A percentile compares a stretch with the other conserved stretches of the same genome.
phyloP scores from a whole-genome alignment of 1,139 yeast species.

The Chernovozyma sophiae-reginae region DNA sequence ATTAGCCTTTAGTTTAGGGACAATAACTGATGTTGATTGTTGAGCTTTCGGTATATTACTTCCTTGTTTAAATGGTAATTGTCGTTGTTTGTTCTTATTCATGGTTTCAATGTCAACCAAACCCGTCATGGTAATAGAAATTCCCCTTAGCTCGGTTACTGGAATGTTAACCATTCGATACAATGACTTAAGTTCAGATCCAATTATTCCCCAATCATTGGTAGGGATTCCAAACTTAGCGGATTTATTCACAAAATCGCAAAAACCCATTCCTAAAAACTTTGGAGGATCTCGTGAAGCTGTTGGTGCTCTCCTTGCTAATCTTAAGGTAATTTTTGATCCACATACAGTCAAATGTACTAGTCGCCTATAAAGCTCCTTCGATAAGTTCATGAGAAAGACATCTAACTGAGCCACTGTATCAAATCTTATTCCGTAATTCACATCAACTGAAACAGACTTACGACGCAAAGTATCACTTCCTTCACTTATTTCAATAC shows the following conservation, averaged over 20 bases:
- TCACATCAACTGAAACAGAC: conserved; percentile 82
- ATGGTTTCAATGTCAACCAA: conserved; percentile 38
- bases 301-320: conserved; percentile 58
- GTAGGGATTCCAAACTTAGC: conserved; percentile 63
- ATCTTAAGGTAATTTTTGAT: conserved; percentile 54
- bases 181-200: conserved; percentile 56
- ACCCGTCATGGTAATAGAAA: conserved; percentile 64
- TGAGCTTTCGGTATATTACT: background rate
- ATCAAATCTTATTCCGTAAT: conserved; percentile 83
- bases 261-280: conserved; percentile 77
- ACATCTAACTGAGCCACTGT: conserved; percentile 54
- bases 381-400: conserved; percentile 56
- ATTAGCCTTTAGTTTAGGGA: background rate
- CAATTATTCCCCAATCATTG: conserved; percentile 56
- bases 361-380: conserved; percentile 57
- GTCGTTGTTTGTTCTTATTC: conserved; percentile 34
- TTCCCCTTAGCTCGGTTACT: conserved; percentile 69
- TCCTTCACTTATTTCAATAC: conserved; percentile 48
- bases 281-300: conserved; percentile 78
- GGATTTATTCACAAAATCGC: conserved; percentile 61
- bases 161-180: conserved; percentile 57
- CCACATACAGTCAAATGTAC: conserved; percentile 47
- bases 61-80: conserved; percentile 29
- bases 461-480: conserved; percentile 53
- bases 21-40: background rate